phyloP scores from a whole-genome alignment of 805 yeast genomes.

The Ogataea dorogensis region DNA sequence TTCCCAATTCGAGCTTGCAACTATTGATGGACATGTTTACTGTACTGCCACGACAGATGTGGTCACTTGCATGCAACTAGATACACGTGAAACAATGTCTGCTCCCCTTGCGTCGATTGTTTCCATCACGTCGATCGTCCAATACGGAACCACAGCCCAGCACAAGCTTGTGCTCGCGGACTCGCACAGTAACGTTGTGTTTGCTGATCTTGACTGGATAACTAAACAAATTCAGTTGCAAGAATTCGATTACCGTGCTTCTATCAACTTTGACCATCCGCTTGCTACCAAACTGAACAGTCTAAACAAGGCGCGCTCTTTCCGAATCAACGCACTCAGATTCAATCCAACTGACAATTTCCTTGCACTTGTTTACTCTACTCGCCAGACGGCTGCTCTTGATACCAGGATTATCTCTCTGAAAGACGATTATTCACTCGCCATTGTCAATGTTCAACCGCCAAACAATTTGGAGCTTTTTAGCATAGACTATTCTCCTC shows the following conservation, averaged over 20 bases:
- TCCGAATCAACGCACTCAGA: conserved; percentile 8
- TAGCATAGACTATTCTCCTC: conserved; percentile 14
- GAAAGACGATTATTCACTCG: conserved; percentile 14
- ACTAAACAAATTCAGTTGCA: not conserved
- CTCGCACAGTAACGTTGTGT: conserved; percentile 10
- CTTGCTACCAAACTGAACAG: conserved; percentile 15
- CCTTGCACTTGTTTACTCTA: conserved; percentile 12
- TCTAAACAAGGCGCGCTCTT: conserved; percentile 11
- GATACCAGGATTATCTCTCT: conserved; percentile 16
- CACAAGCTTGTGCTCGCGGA: conserved; percentile 15
- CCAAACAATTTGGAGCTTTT: conserved; percentile 1
- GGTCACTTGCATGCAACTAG: conserved; percentile 5
- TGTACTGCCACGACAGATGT: conserved; percentile 11
- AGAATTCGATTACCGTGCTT: conserved; percentile 13
- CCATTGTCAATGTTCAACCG: conserved; percentile 8
- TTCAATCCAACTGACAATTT: conserved; percentile 14
- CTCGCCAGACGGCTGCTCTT: conserved; percentile 8
- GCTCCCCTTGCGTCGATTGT: conserved; percentile 10
- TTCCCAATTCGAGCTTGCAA: conserved; percentile 13
- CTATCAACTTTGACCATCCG: conserved; percentile 9
- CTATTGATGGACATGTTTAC: conserved; percentile 2
- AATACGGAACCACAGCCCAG: conserved; percentile 4
- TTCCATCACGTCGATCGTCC: conserved; percentile 17
- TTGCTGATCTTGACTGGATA: conserved; percentile 12
- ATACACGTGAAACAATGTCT: conserved; percentile 1